Base-by-base conservation (phyloP, 257 asterid species). In the Scutellaria barbata region DNA sequence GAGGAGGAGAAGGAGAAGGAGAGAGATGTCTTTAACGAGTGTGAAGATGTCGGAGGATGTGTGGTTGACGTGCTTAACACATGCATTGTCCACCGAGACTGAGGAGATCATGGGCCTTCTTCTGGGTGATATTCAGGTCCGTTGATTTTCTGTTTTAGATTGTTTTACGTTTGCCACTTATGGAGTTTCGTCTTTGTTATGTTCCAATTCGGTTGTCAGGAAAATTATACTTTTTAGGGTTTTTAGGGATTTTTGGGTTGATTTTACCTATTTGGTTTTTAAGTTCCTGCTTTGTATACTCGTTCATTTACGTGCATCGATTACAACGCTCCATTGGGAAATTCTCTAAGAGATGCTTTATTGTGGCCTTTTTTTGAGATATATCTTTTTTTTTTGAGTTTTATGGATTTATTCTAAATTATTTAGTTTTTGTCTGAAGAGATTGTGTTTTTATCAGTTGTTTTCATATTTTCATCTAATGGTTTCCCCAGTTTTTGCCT, bases 101-200 rank as follows among this genome's bases (percentile, higher is more conserved):
- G 99, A 95, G 79, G 99, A 95, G 87, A 90, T 90, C 79, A 95
- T 95, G 99, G 99, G 99, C 20, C 98, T 95, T 75, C 97, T 95
- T 75, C 97, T 95, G 13, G 99, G 99, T 56, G 99, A 95, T 62
- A 86, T 90, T 74, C 89, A 90, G 98, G 99, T 93, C 53, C 39
- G 1, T 33, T 3, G 14, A 30, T 13, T 75, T 46, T 22, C 16
- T 8, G 46, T 66, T 61, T 74, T 18, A 4, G 14, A 22, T 61
- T 43, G 1, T 12, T 25, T 74, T 35, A 0, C 22, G 66, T 68
- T 50, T n/a, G 53, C 61, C 40, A 12, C 45, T 70, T 45, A 8
- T 69, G 78, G 78, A 62, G 42, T 81, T 66, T 53, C 69, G 13
- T 30, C 45, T 50, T 10, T n/a, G 35, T 57, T 47, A 5, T 45